A percentile compares a stretch with the other conserved stretches of the same genome.
Conservation (phyloP, 164 flowering plant genomes). For the Cinnamomum micranthum region DNA sequence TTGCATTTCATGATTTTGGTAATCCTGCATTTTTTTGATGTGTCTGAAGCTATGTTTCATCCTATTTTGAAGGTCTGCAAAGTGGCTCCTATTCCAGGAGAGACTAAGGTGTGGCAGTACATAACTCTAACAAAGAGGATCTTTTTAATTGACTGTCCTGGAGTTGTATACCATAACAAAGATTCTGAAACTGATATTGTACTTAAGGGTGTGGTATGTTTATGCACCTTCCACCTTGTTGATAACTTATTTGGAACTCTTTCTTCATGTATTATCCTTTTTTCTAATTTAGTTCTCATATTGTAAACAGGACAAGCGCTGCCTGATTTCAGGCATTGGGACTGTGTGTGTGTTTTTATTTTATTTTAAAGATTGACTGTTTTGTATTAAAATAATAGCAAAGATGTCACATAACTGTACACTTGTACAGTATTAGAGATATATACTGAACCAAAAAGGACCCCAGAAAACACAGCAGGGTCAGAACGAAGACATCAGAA, state of each 20-base stretch:
- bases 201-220: slow-evolving; percentile 96
- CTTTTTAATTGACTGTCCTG: slow-evolving; percentile 97
- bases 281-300: too few relatives aligned
- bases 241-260: neutral
- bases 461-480: too few relatives aligned
- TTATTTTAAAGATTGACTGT: too few relatives aligned
- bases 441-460: too few relatives aligned
- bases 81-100: slow-evolving; percentile 99
- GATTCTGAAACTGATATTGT: slow-evolving; percentile 97
- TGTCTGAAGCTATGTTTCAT: neutral
- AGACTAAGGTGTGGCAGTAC: slow-evolving; percentile 98
- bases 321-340: too few relatives aligned
- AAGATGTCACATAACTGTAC: too few relatives aligned
- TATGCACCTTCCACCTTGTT: slow-evolving; percentile 1
- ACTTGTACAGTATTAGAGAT: too few relatives aligned
- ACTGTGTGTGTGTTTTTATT: too few relatives aligned
- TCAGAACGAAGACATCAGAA: too few relatives aligned
- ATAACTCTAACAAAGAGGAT: slow-evolving; percentile 94
- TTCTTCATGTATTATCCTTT: too few relatives aligned
- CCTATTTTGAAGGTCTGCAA: slow-evolving; percentile 76
- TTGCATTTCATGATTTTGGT: neutral
- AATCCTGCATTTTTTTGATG: neutral
- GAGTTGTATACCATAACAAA: slow-evolving; percentile 88
- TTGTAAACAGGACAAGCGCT: too few relatives aligned
- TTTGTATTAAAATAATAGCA: too few relatives aligned